A percentile compares a stretch with the other conserved stretches of the same genome.
Conservation (phyloP, 495 filamentous ascomycete species). For the Trichoderma virens region DNA sequence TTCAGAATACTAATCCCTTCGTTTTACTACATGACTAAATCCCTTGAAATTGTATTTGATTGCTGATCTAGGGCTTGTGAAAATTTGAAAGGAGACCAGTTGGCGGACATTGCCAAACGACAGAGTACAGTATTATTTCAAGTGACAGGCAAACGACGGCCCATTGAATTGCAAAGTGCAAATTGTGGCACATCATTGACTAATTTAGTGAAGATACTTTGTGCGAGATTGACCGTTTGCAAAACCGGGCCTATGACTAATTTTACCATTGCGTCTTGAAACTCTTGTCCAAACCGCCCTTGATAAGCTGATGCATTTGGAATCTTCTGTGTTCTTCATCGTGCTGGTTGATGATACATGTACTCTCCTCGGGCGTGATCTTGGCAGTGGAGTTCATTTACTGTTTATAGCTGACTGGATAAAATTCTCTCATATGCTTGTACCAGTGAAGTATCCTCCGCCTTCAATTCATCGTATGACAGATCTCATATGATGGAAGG, state of each 20-base stretch:
- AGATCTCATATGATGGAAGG: constrained; percentile 15
- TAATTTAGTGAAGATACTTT: constrained; percentile 16
- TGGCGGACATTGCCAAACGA: not conserved
- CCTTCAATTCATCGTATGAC: constrained; percentile 19
- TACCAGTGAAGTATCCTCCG: constrained; percentile 19
- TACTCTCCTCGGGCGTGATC: too few relatives aligned
- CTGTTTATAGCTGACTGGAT: constrained; percentile 14
- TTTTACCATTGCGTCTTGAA: constrained; percentile 15
- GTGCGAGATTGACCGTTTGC: constrained; percentile 14
- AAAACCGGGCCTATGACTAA: constrained; percentile 16
- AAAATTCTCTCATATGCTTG: constrained; percentile 17
- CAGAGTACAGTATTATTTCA: constrained; percentile 7
- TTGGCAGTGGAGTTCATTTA: too few relatives aligned
- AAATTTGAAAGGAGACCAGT: constrained; percentile 11
- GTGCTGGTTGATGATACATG: not conserved
- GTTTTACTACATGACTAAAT: constrained; percentile 24
- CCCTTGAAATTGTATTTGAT: constrained; percentile 22
- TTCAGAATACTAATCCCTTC: constrained; percentile 29
- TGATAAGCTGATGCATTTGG: constrained; percentile 16
- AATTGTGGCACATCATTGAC: constrained; percentile 16
- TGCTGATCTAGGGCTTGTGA: constrained; percentile 21
- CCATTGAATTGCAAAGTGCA: constrained; percentile 19
- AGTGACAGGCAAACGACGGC: constrained; percentile 18
- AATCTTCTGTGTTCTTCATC: constrained; percentile 14
- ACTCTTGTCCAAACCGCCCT: constrained; percentile 17